Base-by-base conservation (phyloP, 345 rosid genomes). In the Eucalyptus fibrosa region DNA sequence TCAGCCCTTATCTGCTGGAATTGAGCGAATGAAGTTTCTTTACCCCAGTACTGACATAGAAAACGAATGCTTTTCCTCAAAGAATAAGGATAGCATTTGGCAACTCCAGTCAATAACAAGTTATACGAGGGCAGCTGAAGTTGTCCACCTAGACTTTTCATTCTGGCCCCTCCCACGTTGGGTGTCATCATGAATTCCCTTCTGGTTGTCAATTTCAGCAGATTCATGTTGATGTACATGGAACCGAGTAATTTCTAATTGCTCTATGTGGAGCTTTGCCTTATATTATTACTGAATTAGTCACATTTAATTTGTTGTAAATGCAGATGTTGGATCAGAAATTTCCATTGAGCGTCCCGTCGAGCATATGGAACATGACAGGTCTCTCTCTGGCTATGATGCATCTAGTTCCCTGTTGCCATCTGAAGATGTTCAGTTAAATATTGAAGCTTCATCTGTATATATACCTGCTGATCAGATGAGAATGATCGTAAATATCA, bases 401-500 rank as follows among this genome's bases (percentile, higher is more conserved):
- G 90, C 92, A 67, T 92, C 93, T 17, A 89, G 88, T 90, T 89
- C 91, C 81, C 55, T 89, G 45, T 87, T 91, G 89, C 91, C 88
- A 88, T 90, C 94, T 91, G 95, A 92, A 91, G 91, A 82, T 91
- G 95, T 90, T 72, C 93, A 92, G 86, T 88, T 90, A 87, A 89
- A 89, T 89, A 90, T 93, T 72, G 98, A 95, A 91, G 94, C 88
- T 88, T 93, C 93, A 87, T 94, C 98, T 91, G 89, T 90, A 82
- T 93, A 92, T 89, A 92, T 98, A 92, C 99, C 98, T 89, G 91
- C 94, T 72, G 99, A 98, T 92, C 99, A 98, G 90, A 91, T 92
- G 94, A 94, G 95, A 91, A 89, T 93, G 91, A 94, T 97, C 87
- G 93, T 95, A 87, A 98, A 95, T 92, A 98, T 98, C 67, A 93